Conservation (phyloP, 2,329 filamentous ascomycete genomes). For the Botrytis fragariae region DNA sequence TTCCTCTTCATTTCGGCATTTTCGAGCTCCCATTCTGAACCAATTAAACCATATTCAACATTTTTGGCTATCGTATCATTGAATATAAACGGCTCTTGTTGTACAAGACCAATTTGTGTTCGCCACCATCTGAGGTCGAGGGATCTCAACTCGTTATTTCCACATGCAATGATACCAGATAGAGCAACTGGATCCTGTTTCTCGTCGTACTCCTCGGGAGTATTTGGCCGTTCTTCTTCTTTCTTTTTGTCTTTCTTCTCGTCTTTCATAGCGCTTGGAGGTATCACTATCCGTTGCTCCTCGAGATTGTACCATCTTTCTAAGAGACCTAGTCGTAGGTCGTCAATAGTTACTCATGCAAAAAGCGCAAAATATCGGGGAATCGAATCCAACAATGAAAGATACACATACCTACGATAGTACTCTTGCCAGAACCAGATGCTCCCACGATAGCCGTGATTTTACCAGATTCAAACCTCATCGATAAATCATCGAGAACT, state of each 20-base stretch:
- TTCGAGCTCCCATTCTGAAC: constrained; percentile 52
- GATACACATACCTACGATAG: constrained; percentile 37
- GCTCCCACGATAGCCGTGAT: constrained; percentile 46
- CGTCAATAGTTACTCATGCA: not conserved
- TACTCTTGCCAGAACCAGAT: constrained; percentile 44
- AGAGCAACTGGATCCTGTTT: constrained; percentile 44
- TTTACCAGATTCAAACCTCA: constrained; percentile 39
- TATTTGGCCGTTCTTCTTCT: constrained; percentile 31
- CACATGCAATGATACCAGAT: constrained; percentile 53
- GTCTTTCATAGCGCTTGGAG: constrained; percentile 16
- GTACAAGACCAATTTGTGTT: constrained; percentile 61
- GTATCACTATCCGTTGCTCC: constrained; percentile 15
- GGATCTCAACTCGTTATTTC: constrained; percentile 52
- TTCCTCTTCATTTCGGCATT: constrained; percentile 54
- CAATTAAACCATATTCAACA: constrained; percentile 57
- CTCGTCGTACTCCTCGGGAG: constrained; percentile 32
- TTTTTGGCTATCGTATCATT: constrained; percentile 64
- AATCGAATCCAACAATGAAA: not conserved
- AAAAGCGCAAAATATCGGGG: not conserved
- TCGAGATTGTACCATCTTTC: constrained; percentile 43
- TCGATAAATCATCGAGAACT: constrained; percentile 38
- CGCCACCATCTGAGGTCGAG: constrained; percentile 62
- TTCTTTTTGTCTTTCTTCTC: constrained; percentile 45
- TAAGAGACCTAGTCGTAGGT: constrained; percentile 33
- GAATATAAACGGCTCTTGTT: constrained; percentile 68